These are phyloP conservation scores for Sphagnum fallax DNA, from an alignment of 228 moss, liverwort and hornwort genomes.

Conservation along the genomic window DNA sequence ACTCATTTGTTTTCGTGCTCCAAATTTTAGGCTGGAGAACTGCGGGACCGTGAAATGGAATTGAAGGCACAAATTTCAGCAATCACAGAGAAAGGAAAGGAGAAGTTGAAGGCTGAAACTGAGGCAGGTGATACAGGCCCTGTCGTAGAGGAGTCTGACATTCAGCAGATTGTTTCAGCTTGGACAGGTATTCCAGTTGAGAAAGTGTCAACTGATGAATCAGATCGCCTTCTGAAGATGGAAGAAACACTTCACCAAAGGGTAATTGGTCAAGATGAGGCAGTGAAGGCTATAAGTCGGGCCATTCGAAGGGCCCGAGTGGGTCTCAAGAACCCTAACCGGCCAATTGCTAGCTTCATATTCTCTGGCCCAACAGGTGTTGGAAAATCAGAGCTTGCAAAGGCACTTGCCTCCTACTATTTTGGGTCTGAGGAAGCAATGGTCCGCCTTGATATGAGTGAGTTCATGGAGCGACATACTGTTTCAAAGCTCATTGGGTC, in stretches of 20 bases:
- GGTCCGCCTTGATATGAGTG: slow-evolving; percentile 93
- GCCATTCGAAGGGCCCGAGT: slow-evolving; percentile 86
- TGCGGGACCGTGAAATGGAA: slow-evolving; percentile 90
- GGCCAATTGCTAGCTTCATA: slow-evolving; percentile 90
- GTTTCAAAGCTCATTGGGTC: slow-evolving; percentile 88
- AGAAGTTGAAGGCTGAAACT: slow-evolving; percentile 77
- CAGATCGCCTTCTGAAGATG: slow-evolving; percentile 83
- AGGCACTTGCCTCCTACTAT: slow-evolving; percentile 84
- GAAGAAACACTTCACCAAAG: slow-evolving; percentile 91
- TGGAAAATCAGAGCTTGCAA: slow-evolving; percentile 86
- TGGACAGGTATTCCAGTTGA: slow-evolving; percentile 95
- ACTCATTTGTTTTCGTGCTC: too few relatives aligned
- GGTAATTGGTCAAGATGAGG: slow-evolving; percentile 86
- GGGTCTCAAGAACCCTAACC: slow-evolving; percentile 79
- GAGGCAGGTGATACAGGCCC: slow-evolving; percentile 83
- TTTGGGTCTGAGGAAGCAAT: slow-evolving; percentile 93
- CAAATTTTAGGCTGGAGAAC: slow-evolving; percentile 64
- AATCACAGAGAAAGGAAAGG: slow-evolving; percentile 87
- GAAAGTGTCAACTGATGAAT: slow-evolving; percentile 90
- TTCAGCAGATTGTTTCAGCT: slow-evolving; percentile 84
- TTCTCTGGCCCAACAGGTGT: slow-evolving; percentile 90
- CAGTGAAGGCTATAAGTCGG: slow-evolving; percentile 85
- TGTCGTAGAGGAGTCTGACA: slow-evolving; percentile 72
- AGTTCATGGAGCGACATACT: slow-evolving; percentile 91
- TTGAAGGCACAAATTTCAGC: slow-evolving; percentile 72